A percentile compares a stretch with the other conserved stretches of the same genome.
Conservation (phyloP, 164 flowering plant genomes). For the Protea cynaroides region DNA sequence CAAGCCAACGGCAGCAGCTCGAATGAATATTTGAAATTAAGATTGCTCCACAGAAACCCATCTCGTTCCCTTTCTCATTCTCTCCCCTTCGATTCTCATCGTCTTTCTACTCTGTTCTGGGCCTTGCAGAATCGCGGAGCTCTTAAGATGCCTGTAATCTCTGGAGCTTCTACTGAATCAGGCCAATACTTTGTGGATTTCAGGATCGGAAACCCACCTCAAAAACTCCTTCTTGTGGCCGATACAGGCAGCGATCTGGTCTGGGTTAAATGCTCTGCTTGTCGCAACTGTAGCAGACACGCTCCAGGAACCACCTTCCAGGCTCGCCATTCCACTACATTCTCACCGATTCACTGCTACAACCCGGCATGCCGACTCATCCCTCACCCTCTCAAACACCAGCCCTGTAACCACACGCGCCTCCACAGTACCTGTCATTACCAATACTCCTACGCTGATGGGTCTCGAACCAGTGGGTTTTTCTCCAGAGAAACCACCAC, state of each 20-base stretch:
- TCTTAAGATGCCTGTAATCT: conserved; percentile 12
- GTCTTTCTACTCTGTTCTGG: conserved; percentile 8
- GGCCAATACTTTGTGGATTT: conserved; percentile 40
- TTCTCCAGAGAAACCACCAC: conserved; percentile 53
- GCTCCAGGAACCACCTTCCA: conserved; percentile 33
- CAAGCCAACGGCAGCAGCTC: not conserved
- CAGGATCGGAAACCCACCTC: conserved; percentile 65
- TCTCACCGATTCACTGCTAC: conserved; percentile 57
- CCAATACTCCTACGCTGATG: conserved; percentile 60
- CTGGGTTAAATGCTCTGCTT: conserved; percentile 75
- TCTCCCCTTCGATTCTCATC: conserved; percentile 7
- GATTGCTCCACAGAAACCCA: conserved; percentile 14
- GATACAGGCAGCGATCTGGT: conserved; percentile 81
- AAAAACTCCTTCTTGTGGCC: conserved; percentile 55
- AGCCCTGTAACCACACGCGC: conserved; percentile 46
- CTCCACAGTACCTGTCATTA: conserved; percentile 62
- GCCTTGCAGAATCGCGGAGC: not conserved
- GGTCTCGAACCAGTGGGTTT: conserved; percentile 54
- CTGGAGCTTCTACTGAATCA: conserved; percentile 27
- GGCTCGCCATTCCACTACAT: conserved; percentile 56
- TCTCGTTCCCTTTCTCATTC: conserved; percentile 2
- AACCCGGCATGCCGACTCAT: conserved; percentile 38
- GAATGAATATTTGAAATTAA: conserved; percentile 11
- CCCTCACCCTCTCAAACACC: conserved; percentile 28
- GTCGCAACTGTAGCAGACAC: conserved; percentile 42